These are phyloP conservation scores for Trifolium repens DNA, from an alignment of 306 rosid genomes.

Conservation along the genomic window DNA sequence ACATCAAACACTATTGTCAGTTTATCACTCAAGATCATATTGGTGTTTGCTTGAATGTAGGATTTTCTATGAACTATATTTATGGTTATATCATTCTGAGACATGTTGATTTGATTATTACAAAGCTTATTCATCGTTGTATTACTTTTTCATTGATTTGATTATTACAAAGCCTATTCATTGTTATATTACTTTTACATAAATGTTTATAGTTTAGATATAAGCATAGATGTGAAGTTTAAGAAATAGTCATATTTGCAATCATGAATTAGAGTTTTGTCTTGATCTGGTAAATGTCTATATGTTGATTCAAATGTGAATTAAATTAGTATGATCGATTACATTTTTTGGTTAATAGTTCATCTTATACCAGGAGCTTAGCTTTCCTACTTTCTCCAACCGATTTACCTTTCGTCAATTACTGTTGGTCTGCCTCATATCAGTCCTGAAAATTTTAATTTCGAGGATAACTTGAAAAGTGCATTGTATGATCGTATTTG, in stretches of 20 bases:
- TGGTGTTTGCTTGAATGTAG: background rate
- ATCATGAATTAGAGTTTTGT: slow-evolving; percentile 17
- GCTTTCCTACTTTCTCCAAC: slow-evolving; percentile 81
- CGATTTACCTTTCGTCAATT: too few species aligned
- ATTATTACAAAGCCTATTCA: too few species aligned
- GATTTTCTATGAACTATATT: too few species aligned
- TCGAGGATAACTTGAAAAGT: slow-evolving; percentile 59
- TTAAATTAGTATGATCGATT: background rate
- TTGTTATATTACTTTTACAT: too few species aligned
- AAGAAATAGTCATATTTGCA: background rate
- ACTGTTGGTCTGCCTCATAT: too few species aligned
- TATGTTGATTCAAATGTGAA: background rate
- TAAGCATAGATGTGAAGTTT: background rate
- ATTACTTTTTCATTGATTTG: too few species aligned
- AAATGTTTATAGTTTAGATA: background rate
- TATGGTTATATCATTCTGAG: too few species aligned
- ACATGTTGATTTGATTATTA: too few species aligned
- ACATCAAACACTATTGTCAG: background rate
- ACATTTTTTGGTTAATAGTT: slow-evolving; percentile 21
- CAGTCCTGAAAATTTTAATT: slow-evolving; percentile 44
- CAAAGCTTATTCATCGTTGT: too few species aligned
- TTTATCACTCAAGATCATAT: background rate
- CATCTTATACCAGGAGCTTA: slow-evolving; percentile 75
- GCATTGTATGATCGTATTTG: slow-evolving; percentile 61
- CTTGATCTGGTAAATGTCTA: background rate